These are phyloP conservation scores for Meyerozyma elateridarum DNA, from an alignment of 1,139 yeast species.

Conservation along the genomic window DNA sequence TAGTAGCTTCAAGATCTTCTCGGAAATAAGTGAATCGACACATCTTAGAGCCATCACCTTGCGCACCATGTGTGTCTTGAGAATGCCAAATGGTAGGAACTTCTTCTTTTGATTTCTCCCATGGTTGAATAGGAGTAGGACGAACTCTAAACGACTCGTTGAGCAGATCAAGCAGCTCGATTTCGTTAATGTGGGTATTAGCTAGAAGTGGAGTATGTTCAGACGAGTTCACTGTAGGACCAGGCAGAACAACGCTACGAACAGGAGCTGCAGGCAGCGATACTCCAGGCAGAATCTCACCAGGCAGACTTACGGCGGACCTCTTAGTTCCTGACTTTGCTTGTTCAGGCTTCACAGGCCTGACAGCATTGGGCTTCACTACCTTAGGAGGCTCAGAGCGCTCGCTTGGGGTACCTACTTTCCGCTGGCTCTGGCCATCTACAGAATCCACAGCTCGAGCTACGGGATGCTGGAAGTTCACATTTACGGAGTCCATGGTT, in stretches of 20 bases:
- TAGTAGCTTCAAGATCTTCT: slow-evolving; percentile 81
- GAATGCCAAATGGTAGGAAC: slow-evolving; percentile 28
- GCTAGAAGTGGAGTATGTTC: slow-evolving; percentile 23
- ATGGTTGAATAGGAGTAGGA: slow-evolving; percentile 73
- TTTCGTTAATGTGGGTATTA: slow-evolving; percentile 56
- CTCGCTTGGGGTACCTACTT: slow-evolving; percentile 4
- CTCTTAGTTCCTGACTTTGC: too few species aligned
- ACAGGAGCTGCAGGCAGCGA: background rate
- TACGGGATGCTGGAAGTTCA: slow-evolving; percentile 23
- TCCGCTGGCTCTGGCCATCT: slow-evolving; percentile 3
- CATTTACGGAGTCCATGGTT: slow-evolving; percentile 15
- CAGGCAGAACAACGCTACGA: too few species aligned
- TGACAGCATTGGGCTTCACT: slow-evolving; percentile 1
- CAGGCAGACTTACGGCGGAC: background rate
- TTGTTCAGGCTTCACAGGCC: slow-evolving; percentile 16
- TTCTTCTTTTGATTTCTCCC: slow-evolving; percentile 48
- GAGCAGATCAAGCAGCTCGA: slow-evolving; percentile 41
- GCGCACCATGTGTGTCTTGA: slow-evolving; percentile 9
- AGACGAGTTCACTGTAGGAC: too few species aligned
- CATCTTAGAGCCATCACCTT: slow-evolving; percentile 26
- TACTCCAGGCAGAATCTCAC: too few species aligned
- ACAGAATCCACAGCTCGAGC: slow-evolving; percentile 15
- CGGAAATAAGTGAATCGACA: slow-evolving; percentile 84
- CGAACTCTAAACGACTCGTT: slow-evolving; percentile 54
- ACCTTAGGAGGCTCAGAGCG: slow-evolving; percentile 4